Evolutionary conservation across 2,329 filamentous ascomycete species (phyloP).

Genomic region (Verticillium nubilum): DNA sequence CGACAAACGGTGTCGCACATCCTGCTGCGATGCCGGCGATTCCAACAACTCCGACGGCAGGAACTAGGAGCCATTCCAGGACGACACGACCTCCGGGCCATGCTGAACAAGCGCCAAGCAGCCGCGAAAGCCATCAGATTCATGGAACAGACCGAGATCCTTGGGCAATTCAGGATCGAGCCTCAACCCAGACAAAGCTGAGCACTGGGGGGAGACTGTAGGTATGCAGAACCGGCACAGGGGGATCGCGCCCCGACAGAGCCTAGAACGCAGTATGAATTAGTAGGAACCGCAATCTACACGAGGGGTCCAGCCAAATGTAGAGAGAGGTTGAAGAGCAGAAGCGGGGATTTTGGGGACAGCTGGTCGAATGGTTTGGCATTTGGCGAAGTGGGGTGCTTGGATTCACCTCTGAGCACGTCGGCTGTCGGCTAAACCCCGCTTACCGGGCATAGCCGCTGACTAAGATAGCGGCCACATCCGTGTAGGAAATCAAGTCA

Average conservation of each 20-base stretch:
- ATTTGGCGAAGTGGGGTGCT: conserved; percentile 4
- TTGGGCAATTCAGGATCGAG: conserved; percentile 4
- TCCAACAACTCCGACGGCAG: conserved; percentile 1
- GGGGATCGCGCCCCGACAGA: neutral
- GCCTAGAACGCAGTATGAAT: neutral
- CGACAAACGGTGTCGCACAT: conserved; percentile 7
- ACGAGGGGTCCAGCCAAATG: neutral
- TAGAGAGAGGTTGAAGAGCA: neutral
- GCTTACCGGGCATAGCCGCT: neutral
- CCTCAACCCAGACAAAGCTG: conserved; percentile 2
- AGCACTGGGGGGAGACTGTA: conserved; percentile 4
- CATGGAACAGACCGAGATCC: conserved; percentile 9
- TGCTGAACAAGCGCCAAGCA: conserved; percentile 9
- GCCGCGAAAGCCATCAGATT: conserved; percentile 10
- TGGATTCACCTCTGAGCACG: neutral
- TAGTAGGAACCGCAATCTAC: conserved; percentile 3
- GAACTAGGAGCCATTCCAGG: conserved; percentile 2
- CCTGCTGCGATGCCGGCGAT: conserved; percentile 4
- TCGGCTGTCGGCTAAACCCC: conserved; percentile 1
- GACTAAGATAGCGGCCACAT: neutral
- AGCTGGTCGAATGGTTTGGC: conserved; percentile 1
- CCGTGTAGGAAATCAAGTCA: no score
- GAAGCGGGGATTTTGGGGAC: neutral
- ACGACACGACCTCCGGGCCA: conserved; percentile 5
- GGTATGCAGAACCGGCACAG: neutral